Evolutionary conservation across 345 rosid genomes (phyloP).

Genomic region (Rhizophora mangle): DNA sequence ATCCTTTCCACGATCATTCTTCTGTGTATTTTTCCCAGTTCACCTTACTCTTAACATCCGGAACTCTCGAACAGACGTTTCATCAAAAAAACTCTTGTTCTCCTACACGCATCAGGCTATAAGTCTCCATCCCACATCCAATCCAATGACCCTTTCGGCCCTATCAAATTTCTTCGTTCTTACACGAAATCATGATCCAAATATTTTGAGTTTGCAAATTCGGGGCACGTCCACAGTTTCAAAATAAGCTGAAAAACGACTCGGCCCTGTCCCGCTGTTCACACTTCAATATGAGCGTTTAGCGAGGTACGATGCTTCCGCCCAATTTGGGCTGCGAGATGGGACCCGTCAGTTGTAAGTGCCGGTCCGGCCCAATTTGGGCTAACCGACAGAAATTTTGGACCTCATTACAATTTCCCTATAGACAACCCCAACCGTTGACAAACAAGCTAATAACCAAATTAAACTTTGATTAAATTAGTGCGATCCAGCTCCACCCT

Average conservation of each 20-base stretch:
- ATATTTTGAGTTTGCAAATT: slow-evolving; percentile 71
- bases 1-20: slow-evolving; percentile 61
- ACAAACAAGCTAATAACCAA: background rate
- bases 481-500: background rate
- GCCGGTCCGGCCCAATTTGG: no score
- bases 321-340: slow-evolving; percentile 47
- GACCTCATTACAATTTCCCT: no score
- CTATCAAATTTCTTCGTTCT: slow-evolving; percentile 50
- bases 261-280: slow-evolving; percentile 55
- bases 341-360: no score
- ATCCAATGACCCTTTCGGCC: slow-evolving; percentile 50
- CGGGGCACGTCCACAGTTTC: slow-evolving; percentile 51
- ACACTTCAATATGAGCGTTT: slow-evolving; percentile 54
- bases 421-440: no score
- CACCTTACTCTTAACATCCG: slow-evolving; percentile 37
- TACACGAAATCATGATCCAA: slow-evolving; percentile 68
- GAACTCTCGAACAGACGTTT: slow-evolving; percentile 39
- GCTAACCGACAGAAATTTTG: no score
- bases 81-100: slow-evolving; percentile 70
- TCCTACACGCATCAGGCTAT: slow-evolving; percentile 52
- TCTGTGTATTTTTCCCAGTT: slow-evolving; percentile 52
- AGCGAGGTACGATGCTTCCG: slow-evolving; percentile 58
- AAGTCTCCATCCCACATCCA: slow-evolving; percentile 57
- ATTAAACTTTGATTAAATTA: slow-evolving; percentile 13
- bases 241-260: slow-evolving; percentile 44